Conservation (phyloP, 2,329 filamentous ascomycete genomes). For the Fusarium caatingaense region DNA sequence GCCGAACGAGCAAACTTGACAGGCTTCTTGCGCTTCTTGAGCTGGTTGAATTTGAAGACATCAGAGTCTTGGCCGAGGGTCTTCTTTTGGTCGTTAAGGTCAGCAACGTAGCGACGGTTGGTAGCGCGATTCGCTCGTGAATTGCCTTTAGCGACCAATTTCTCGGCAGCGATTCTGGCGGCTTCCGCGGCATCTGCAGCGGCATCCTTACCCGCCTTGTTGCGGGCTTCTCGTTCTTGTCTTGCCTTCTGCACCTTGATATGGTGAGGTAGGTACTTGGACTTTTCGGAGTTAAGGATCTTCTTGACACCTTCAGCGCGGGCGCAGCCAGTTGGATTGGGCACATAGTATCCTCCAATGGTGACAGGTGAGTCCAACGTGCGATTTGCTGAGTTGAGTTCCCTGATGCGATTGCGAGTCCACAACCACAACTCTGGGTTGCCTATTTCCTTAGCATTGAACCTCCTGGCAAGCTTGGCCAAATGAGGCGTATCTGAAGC, state of each 20-base stretch:
- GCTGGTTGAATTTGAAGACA: conserved; percentile 96
- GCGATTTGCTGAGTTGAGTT: conserved; percentile 60
- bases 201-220: conserved; percentile 73
- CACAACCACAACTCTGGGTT: conserved; percentile 68
- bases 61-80: conserved; percentile 85
- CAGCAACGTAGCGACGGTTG: conserved; percentile 92
- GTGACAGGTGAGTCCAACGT: conserved; percentile 50
- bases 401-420: conserved; percentile 65
- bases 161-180: conserved; percentile 80
- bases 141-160: conserved; percentile 85
- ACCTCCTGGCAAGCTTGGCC: conserved; percentile 61
- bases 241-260: conserved; percentile 94
- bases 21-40: conserved; percentile 99
- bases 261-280: conserved; percentile 96
- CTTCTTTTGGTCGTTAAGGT: conserved; percentile 95
- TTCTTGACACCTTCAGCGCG: conserved; percentile 94
- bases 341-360: conserved; percentile 80
- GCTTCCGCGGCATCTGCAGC: conserved; percentile 75
- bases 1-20: conserved; percentile 97
- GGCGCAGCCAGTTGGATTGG: conserved; percentile 85
- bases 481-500: conserved; percentile 62
- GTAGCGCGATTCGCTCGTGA: conserved; percentile 95
- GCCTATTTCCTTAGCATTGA: conserved; percentile 57
- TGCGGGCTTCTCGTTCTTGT: conserved; percentile 87
- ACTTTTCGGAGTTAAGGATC: conserved; percentile 97